These are phyloP conservation scores for Penicillium palitans DNA, from an alignment of 2,329 filamentous ascomycete species.

Conservation along the genomic window DNA sequence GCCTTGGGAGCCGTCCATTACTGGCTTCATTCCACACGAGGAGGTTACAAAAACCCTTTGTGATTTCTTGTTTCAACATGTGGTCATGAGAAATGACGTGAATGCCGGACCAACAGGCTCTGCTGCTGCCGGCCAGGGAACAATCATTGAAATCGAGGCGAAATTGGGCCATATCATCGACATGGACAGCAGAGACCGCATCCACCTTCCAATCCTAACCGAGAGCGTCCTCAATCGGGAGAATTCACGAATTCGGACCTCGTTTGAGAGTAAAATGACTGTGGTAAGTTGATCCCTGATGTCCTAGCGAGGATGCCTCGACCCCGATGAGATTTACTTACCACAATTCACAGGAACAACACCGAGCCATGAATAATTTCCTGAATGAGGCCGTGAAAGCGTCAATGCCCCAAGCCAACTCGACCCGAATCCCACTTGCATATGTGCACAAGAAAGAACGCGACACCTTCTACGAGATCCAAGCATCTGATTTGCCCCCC, in stretches of 20 bases:
- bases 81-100: slow-evolving; percentile 66
- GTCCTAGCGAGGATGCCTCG: slow-evolving; percentile 1
- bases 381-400: slow-evolving; percentile 69
- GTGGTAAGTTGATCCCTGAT: slow-evolving; percentile 58
- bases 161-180: slow-evolving; percentile 84
- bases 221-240: slow-evolving; percentile 68
- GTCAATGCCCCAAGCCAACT: slow-evolving; percentile 45
- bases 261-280: slow-evolving; percentile 88
- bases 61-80: slow-evolving; percentile 74
- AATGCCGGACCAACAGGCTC: slow-evolving; percentile 53
- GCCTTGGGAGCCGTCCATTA: slow-evolving; percentile 61
- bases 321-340: slow-evolving; percentile 20
- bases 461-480: slow-evolving; percentile 81
- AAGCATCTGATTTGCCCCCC: slow-evolving; percentile 62
- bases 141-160: slow-evolving; percentile 88
- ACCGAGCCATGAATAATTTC: slow-evolving; percentile 79
- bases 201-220: slow-evolving; percentile 66
- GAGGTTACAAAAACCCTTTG: slow-evolving; percentile 74
- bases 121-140: slow-evolving; percentile 63
- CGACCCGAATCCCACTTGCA: slow-evolving; percentile 52
- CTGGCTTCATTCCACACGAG: slow-evolving; percentile 68
- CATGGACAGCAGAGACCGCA: slow-evolving; percentile 67
- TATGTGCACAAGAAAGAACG: slow-evolving; percentile 82
- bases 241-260: slow-evolving; percentile 53
- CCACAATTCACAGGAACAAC: slow-evolving; percentile 61